Percentiles rank a stretch among this genome's conserved stretches.
phyloP scores from a whole-genome alignment of 192 early-diverging fungal species.

The Entomortierella beljakovae region DNA sequence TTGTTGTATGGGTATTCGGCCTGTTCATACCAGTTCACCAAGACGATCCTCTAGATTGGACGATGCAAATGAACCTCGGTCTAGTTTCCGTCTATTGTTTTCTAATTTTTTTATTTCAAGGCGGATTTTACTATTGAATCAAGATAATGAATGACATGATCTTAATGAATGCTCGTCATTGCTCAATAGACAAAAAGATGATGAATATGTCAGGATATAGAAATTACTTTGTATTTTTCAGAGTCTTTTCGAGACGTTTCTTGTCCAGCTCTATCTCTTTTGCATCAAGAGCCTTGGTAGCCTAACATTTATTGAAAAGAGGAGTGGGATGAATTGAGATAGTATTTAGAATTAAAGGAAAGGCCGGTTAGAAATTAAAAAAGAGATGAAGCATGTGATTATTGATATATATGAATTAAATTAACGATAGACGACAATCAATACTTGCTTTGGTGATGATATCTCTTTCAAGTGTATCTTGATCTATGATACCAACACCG shows the following conservation, averaged over 20 bases:
- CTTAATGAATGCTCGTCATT: too few species aligned
- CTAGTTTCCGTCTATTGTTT: constrained; percentile 37
- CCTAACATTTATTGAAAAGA: constrained; percentile 39
- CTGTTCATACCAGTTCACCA: constrained; percentile 22
- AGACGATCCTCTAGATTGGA: constrained; percentile 30
- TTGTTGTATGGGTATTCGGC: too few species aligned
- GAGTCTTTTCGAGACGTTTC: constrained; percentile 70
- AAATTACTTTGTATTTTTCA: constrained; percentile 66
- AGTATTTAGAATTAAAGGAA: neutral
- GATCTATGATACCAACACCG: constrained; percentile 67
- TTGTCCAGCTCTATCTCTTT: constrained; percentile 72
- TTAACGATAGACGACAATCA: neutral
- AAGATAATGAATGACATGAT: neutral
- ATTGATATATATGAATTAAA: neutral
- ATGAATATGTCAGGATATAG: too few species aligned
- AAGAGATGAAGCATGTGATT: neutral
- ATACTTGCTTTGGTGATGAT: constrained; percentile 70
- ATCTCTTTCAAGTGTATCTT: constrained; percentile 69
- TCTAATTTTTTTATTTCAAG: constrained; percentile 59
- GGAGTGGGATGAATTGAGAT: neutral
- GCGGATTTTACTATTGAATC: constrained; percentile 37
- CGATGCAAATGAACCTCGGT: constrained; percentile 32
- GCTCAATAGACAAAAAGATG: neutral
- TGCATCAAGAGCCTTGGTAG: constrained; percentile 67
- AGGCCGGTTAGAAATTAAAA: neutral